phyloP scores from a whole-genome alignment of 2,329 filamentous ascomycete species.

The Sporothrix humicola region DNA sequence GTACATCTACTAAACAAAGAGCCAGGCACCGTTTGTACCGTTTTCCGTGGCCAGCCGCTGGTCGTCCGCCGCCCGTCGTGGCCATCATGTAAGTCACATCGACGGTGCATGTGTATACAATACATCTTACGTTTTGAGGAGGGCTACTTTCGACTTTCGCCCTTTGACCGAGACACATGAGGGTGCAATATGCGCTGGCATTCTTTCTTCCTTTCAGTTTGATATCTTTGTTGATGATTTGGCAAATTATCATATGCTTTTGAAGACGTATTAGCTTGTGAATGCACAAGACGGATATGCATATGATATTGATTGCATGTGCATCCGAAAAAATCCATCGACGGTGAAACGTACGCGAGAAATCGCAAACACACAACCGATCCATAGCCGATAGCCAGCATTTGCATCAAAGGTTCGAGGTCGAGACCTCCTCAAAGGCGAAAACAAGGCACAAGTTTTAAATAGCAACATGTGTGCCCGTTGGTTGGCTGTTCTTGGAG shows the following conservation, averaged over 20 bases:
- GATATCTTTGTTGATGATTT: too few relatives aligned
- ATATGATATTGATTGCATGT: conserved; percentile 20
- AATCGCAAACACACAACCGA: not conserved
- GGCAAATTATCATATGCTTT: conserved; percentile 22
- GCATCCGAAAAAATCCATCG: conserved; percentile 1
- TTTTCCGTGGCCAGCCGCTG: not conserved
- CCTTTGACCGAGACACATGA: conserved; percentile 4
- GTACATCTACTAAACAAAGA: not conserved
- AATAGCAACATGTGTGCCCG: conserved; percentile 19
- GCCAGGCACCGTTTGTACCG: not conserved
- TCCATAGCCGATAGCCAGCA: not conserved
- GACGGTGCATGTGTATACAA: not conserved
- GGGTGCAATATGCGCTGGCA: conserved; percentile 15
- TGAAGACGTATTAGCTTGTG: conserved; percentile 5
- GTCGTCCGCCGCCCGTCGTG: not conserved
- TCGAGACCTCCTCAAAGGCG: too few relatives aligned
- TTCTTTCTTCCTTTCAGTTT: not conserved
- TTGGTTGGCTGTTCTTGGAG: conserved; percentile 1
- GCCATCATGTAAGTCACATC: not conserved
- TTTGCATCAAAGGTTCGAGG: too few relatives aligned
- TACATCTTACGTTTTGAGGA: not conserved
- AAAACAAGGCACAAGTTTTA: not conserved
- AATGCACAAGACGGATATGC: conserved; percentile 9
- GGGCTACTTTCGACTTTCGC: not conserved
- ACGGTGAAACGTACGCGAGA: not conserved